phyloP scores from a whole-genome alignment of 495 filamentous ascomycete species.

The Hyaloscypha hepaticicola region DNA sequence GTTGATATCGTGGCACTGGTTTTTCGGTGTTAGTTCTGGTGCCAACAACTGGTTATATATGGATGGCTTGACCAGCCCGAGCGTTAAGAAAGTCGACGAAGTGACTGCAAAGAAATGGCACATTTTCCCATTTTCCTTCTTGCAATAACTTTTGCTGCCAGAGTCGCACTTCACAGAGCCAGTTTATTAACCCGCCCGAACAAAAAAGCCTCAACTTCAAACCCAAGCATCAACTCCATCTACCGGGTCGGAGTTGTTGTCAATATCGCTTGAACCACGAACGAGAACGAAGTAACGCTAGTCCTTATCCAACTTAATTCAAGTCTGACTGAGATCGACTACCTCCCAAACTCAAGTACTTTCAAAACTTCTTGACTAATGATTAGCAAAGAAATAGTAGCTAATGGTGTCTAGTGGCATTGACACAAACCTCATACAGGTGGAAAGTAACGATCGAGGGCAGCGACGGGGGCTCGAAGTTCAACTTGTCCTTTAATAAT shows the following conservation, averaged over 20 bases:
- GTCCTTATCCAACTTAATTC: neutral
- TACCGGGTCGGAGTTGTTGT: constrained; percentile 5
- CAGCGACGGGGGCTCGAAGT: constrained; percentile 8
- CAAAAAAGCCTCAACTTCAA: too few species aligned
- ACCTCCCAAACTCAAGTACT: neutral
- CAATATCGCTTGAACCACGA: constrained; percentile 3
- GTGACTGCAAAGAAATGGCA: too few species aligned
- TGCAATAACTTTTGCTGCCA: neutral
- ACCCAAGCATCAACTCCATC: neutral
- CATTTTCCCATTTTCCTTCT: too few species aligned
- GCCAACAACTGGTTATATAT: too few species aligned
- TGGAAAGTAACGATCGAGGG: constrained; percentile 11
- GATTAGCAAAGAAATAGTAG: neutral
- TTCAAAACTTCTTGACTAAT: neutral
- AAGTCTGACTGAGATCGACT: neutral
- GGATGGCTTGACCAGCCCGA: too few species aligned
- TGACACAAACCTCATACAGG: neutral
- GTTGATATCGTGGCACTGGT: neutral
- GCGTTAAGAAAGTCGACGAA: too few species aligned
- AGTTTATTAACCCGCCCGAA: constrained; percentile 6
- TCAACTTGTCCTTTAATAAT: neutral
- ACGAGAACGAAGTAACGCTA: neutral
- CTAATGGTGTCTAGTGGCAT: neutral
- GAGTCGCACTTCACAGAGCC: neutral
- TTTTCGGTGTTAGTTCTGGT: too few species aligned